phyloP scores from a whole-genome alignment of 805 yeast genomes.

The Saccharomycopsis amapae region DNA sequence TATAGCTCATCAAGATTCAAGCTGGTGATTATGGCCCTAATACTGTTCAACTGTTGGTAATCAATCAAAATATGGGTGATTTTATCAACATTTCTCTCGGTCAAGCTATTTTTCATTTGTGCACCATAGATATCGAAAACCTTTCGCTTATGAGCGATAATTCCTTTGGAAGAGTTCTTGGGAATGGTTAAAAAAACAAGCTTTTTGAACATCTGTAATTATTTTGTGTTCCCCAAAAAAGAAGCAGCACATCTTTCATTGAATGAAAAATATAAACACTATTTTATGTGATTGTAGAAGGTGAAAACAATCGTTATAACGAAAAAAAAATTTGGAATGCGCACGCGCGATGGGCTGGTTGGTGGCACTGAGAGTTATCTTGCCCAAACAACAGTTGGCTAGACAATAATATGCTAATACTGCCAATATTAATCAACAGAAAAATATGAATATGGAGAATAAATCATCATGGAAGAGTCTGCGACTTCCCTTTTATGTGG shows the following conservation, averaged over 20 bases:
- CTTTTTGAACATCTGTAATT: too few species aligned
- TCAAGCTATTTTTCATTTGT: constrained; percentile 15
- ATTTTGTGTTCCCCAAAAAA: too few species aligned
- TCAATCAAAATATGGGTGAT: constrained; percentile 14
- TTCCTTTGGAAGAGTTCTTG: neutral
- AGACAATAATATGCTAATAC: neutral
- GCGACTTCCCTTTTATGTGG: constrained; percentile 13
- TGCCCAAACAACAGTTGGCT: neutral
- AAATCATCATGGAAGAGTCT: neutral
- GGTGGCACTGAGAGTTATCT: neutral
- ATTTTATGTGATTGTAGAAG: too few species aligned
- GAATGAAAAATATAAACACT: too few species aligned
- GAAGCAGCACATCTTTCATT: too few species aligned
- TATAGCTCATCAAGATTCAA: neutral
- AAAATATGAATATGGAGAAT: neutral
- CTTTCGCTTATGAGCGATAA: constrained; percentile 18
- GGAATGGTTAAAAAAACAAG: too few species aligned
- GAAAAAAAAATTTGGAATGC: too few species aligned
- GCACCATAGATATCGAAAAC: constrained; percentile 29
- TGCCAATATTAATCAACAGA: too few species aligned
- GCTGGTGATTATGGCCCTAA: neutral
- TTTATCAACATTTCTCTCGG: neutral
- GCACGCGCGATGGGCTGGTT: too few species aligned
- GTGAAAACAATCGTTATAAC: too few species aligned
- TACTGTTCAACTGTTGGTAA: neutral